These are phyloP conservation scores for Thelephora aurantiotincta DNA, from an alignment of 768 basidiomycete species.

Conservation along the genomic window DNA sequence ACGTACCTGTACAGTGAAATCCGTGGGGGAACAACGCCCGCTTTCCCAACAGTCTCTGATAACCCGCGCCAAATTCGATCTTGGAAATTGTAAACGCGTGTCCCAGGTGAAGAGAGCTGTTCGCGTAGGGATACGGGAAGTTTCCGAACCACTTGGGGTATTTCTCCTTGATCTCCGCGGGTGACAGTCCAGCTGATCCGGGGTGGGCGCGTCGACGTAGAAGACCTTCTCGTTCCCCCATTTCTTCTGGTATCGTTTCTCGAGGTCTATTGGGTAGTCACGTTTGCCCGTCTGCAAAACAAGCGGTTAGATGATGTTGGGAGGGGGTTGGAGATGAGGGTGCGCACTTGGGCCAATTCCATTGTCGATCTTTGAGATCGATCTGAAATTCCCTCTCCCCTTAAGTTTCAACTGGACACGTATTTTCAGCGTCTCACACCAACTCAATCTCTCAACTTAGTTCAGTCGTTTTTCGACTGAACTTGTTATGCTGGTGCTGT, in stretches of 20 bases:
- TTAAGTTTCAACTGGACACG: too few species aligned
- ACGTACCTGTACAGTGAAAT: constrained; percentile 97
- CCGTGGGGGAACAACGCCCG: constrained; percentile 93
- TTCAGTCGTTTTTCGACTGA: too few species aligned
- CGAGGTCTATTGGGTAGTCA: constrained; percentile 72
- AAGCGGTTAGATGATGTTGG: neutral
- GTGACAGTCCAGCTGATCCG: constrained; percentile 50
- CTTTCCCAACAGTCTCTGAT: constrained; percentile 90
- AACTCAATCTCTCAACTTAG: too few species aligned
- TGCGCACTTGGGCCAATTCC: constrained; percentile 18
- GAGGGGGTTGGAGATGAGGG: neutral
- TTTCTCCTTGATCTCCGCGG: constrained; percentile 54
- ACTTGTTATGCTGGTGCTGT: too few species aligned
- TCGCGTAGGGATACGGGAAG: constrained; percentile 97
- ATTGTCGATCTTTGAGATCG: too few species aligned
- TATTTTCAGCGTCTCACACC: too few species aligned
- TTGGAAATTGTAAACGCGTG: constrained; percentile 98
- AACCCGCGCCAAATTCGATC: constrained; percentile 93
- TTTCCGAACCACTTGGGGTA: constrained; percentile 97
- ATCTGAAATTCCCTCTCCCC: too few species aligned
- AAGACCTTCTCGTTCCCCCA: constrained; percentile 75
- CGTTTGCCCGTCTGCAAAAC: constrained; percentile 75
- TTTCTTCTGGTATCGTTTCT: constrained; percentile 69
- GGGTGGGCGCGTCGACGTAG: constrained; percentile 69
- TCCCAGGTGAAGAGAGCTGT: constrained; percentile 91